These are phyloP conservation scores for Auxenochlorella protothecoides DNA, from an alignment of 139 green algal species.

Conservation along the genomic window DNA sequence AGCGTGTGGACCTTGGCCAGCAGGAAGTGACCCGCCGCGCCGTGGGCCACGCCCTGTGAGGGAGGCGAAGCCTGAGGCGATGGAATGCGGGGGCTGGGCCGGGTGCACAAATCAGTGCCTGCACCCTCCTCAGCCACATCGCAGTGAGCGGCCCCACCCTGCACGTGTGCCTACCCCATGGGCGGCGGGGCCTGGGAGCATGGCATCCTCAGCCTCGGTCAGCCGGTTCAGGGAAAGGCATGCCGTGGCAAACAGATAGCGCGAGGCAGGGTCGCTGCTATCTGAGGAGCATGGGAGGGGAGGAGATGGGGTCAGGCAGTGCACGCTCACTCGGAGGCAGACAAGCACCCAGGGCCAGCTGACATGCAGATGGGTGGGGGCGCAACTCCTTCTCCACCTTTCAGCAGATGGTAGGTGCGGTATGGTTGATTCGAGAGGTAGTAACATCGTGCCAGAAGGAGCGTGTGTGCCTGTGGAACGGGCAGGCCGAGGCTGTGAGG, in stretches of 20 bases:
- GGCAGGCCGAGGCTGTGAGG: background rate
- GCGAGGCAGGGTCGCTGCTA: conserved; percentile 5
- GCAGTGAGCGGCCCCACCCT: too few relatives aligned
- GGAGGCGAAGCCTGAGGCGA: too few relatives aligned
- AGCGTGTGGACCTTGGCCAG: conserved; percentile 63
- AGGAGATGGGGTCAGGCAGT: too few relatives aligned
- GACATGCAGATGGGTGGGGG: too few relatives aligned
- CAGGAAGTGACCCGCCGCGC: conserved; percentile 73
- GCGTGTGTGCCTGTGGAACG: conserved; percentile 55
- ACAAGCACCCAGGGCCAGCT: too few relatives aligned
- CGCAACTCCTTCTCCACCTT: conserved; percentile 32
- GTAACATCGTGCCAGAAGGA: conserved; percentile 77
- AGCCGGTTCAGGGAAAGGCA: conserved; percentile 68
- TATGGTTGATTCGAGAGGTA: conserved; percentile 60
- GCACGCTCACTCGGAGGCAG: too few relatives aligned
- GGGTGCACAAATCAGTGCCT: background rate
- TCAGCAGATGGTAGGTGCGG: conserved; percentile 63
- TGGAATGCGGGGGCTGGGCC: too few relatives aligned
- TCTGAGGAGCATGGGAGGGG: too few relatives aligned
- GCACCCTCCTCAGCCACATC: background rate
- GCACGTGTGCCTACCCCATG: background rate
- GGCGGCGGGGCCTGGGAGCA: conserved; percentile 36
- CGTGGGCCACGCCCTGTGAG: conserved; percentile 48
- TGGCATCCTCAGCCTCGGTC: conserved; percentile 66
- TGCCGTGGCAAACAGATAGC: conserved; percentile 78